These are phyloP conservation scores for Ganoderma lingzhi DNA, from an alignment of 1,284 basidiomycete species.

Conservation along the genomic window DNA sequence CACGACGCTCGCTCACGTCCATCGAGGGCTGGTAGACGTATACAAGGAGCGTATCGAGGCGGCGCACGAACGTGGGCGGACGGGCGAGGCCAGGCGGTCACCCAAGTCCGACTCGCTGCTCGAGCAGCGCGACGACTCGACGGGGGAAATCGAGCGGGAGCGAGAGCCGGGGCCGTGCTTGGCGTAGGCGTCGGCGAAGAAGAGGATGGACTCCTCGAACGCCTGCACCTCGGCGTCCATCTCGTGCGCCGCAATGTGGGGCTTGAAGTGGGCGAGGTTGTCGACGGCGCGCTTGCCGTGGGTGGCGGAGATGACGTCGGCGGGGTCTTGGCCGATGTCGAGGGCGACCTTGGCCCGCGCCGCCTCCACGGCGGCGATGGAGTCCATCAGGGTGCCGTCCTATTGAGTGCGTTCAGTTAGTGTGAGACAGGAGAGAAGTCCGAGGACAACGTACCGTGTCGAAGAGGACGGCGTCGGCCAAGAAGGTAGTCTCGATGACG, in stretches of 20 bases:
- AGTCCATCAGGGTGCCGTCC: constrained; percentile 80
- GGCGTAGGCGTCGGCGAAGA: constrained; percentile 73
- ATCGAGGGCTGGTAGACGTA: not conserved
- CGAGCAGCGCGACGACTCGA: not conserved
- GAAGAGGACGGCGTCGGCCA: constrained; percentile 72
- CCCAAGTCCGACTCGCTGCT: not conserved
- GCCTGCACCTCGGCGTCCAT: constrained; percentile 51
- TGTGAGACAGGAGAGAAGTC: constrained; percentile 25
- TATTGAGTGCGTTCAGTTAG: constrained; percentile 50
- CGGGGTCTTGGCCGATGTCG: constrained; percentile 72
- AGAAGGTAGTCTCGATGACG: constrained; percentile 45
- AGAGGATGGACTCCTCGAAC: constrained; percentile 78
- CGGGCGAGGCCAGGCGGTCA: constrained; percentile 18
- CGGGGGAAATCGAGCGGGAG: constrained; percentile 29
- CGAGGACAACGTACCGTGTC: constrained; percentile 64
- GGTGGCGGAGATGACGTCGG: constrained; percentile 51
- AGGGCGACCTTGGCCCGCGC: constrained; percentile 81
- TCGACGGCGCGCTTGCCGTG: constrained; percentile 55
- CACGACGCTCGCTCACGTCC: constrained; percentile 37
- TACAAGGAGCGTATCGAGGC: not conserved
- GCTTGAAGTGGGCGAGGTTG: constrained; percentile 38
- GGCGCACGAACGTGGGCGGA: constrained; percentile 58
- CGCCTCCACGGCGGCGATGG: constrained; percentile 80
- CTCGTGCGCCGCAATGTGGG: constrained; percentile 57
- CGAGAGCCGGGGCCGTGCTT: constrained; percentile 50